These are phyloP conservation scores for Hyaloraphidium curvatum DNA, from an alignment of 192 early-diverging fungal genomes.

Conservation along the genomic window DNA sequence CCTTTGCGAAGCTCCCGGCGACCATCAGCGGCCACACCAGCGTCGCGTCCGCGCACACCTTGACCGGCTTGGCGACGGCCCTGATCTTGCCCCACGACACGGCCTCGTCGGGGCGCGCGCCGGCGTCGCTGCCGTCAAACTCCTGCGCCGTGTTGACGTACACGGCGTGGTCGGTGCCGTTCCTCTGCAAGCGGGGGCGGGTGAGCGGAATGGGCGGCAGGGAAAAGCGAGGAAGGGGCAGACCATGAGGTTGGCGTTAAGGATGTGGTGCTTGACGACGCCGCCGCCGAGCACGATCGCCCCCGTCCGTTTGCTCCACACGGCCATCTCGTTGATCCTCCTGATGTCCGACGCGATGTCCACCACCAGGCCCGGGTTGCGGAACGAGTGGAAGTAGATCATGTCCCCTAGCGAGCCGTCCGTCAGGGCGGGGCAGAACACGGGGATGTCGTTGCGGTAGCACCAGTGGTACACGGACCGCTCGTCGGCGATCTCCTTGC, in stretches of 20 bases:
- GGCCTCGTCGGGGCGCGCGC: constrained; percentile 92
- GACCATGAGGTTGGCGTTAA: constrained; percentile 95
- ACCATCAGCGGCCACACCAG: constrained; percentile 87
- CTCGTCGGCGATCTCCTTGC: constrained; percentile 72
- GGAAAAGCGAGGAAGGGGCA: constrained; percentile 2
- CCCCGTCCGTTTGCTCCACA: constrained; percentile 90
- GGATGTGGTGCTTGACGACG: constrained; percentile 94
- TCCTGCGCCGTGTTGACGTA: constrained; percentile 97
- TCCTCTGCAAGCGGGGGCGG: constrained; percentile 38
- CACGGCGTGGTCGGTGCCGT: constrained; percentile 90
- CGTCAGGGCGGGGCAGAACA: constrained; percentile 92
- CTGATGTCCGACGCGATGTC: constrained; percentile 86
- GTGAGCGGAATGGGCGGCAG: neutral
- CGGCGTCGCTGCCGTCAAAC: constrained; percentile 95
- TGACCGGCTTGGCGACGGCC: constrained; percentile 59
- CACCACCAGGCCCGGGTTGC: constrained; percentile 80
- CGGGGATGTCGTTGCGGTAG: constrained; percentile 86
- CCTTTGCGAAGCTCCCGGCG: constrained; percentile 84
- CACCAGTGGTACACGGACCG: constrained; percentile 95
- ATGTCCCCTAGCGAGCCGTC: constrained; percentile 97
- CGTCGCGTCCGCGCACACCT: constrained; percentile 85
- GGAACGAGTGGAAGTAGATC: constrained; percentile 98
- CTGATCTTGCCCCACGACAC: constrained; percentile 97
- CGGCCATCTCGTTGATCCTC: constrained; percentile 77
- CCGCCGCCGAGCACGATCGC: constrained; percentile 94